Conservation (phyloP, 768 basidiomycete species). For the Russula brevipes region DNA sequence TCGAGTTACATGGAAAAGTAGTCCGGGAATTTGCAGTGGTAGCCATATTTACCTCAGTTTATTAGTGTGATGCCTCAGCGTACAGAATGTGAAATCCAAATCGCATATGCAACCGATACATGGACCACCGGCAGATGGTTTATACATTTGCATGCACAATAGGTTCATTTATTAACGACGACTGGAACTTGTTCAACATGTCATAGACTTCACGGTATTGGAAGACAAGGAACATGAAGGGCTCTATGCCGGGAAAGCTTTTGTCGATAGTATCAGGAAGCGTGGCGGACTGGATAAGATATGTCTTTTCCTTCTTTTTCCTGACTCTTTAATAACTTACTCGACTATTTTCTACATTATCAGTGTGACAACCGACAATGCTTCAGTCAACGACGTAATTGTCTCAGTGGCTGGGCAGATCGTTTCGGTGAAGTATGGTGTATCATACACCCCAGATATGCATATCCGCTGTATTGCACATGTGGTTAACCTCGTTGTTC, state of each 20-base stretch:
- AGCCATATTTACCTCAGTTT: too few relatives aligned
- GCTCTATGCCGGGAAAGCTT: conserved; percentile 31
- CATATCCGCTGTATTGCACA: conserved; percentile 36
- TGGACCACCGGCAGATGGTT: conserved; percentile 24
- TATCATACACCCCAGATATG: too few relatives aligned
- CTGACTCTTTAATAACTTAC: too few relatives aligned
- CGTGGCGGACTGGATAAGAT: conserved; percentile 19
- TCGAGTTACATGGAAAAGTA: neutral
- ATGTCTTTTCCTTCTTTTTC: too few relatives aligned
- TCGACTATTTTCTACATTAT: too few relatives aligned
- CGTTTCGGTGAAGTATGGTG: too few relatives aligned
- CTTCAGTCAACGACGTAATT: neutral
- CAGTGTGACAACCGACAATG: neutral
- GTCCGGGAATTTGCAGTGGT: neutral
- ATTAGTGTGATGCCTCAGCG: too few relatives aligned
- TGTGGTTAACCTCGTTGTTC: conserved; percentile 37
- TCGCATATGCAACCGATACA: too few relatives aligned
- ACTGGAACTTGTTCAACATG: conserved; percentile 24
- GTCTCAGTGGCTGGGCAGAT: too few relatives aligned
- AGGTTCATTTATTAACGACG: conserved; percentile 23
- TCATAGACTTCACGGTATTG: conserved; percentile 23
- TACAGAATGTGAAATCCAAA: too few relatives aligned
- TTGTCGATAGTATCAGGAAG: conserved; percentile 27
- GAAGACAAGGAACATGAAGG: conserved; percentile 29
- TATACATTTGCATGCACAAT: conserved; percentile 24